Conservation (phyloP, 2,329 filamentous ascomycete species). For the Scedosporium minutisporum region DNA sequence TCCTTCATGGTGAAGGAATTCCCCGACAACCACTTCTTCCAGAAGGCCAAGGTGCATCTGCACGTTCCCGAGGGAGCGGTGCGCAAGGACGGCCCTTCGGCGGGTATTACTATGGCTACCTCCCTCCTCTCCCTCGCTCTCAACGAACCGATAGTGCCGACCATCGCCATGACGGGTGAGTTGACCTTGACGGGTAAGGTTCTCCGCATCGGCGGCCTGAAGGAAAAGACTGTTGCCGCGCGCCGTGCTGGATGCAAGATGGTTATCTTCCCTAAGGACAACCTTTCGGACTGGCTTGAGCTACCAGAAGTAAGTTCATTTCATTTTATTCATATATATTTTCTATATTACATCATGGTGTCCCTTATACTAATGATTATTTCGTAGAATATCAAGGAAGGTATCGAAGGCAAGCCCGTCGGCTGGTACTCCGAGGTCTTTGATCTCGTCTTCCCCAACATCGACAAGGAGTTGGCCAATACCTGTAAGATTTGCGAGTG, state of each 20-base stretch:
- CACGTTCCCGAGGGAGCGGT: conserved; percentile 96
- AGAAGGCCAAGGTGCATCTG: conserved; percentile 88
- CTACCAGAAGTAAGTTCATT: conserved; percentile 70
- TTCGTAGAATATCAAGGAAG: conserved; percentile 88
- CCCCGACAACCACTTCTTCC: conserved; percentile 88
- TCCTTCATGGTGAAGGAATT: conserved; percentile 76
- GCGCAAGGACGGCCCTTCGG: conserved; percentile 85
- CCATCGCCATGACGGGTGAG: conserved; percentile 96
- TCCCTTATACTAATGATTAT: conserved; percentile 1
- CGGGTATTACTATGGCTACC: conserved; percentile 98
- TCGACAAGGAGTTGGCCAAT: conserved; percentile 67
- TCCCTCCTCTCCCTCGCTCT: conserved; percentile 78
- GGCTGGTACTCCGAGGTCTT: conserved; percentile 95
- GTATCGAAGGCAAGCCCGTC: conserved; percentile 82
- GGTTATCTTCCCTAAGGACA: conserved; percentile 91
- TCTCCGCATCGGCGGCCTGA: conserved; percentile 80
- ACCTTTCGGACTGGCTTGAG: conserved; percentile 94
- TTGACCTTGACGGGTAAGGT: conserved; percentile 96
- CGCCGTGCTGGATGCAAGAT: conserved; percentile 84
- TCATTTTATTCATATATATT: not conserved
- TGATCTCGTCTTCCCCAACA: conserved; percentile 73
- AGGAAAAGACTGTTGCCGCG: conserved; percentile 96
- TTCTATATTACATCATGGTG: not conserved
- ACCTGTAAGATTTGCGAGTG: conserved; percentile 55
- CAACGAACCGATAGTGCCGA: conserved; percentile 67